Evolutionary conservation across 2,329 filamentous ascomycete species (phyloP).

Genomic region (Westerdykella ornata): DNA sequence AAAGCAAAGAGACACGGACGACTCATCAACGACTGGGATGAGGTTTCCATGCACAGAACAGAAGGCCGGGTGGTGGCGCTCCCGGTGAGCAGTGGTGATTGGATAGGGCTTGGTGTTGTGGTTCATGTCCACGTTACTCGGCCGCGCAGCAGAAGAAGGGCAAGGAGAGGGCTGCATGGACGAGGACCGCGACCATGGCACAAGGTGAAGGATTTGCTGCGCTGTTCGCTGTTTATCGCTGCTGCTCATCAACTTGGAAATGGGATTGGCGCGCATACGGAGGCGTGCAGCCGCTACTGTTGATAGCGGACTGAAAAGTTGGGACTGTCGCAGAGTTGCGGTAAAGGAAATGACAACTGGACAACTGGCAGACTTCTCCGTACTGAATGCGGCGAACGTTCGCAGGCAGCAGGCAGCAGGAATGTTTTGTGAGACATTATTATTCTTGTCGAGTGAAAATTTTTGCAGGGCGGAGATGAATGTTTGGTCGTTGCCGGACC

Average conservation of each 20-base stretch:
- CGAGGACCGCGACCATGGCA: constrained; percentile 23
- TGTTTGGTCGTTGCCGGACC: background rate
- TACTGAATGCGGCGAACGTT: constrained; percentile 9
- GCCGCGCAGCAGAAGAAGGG: constrained; percentile 3
- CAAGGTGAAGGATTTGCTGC: constrained; percentile 22
- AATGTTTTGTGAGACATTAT: constrained; percentile 29
- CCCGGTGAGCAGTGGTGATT: constrained; percentile 25
- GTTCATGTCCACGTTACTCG: constrained; percentile 11
- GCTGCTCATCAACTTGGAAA: constrained; percentile 28
- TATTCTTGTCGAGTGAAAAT: constrained; percentile 23
- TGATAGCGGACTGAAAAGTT: too few relatives aligned
- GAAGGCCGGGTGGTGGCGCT: constrained; percentile 28
- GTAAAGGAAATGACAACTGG: constrained; percentile 25
- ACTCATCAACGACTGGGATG: constrained; percentile 7
- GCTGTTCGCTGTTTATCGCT: constrained; percentile 28
- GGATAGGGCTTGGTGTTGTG: constrained; percentile 12
- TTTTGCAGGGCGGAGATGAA: constrained; percentile 32
- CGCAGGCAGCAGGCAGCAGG: background rate
- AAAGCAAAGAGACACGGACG: constrained; percentile 23
- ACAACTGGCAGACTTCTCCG: too few relatives aligned
- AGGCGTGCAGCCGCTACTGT: constrained; percentile 20
- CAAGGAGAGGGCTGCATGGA: constrained; percentile 16
- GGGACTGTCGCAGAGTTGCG: constrained; percentile 32
- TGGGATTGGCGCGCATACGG: constrained; percentile 20
- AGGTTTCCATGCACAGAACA: constrained; percentile 32